Percentiles rank a stretch among this genome's conserved stretches.
Conservation (phyloP, 108 stramenopile genomes). For the Asterionellopsis glacialis region DNA sequence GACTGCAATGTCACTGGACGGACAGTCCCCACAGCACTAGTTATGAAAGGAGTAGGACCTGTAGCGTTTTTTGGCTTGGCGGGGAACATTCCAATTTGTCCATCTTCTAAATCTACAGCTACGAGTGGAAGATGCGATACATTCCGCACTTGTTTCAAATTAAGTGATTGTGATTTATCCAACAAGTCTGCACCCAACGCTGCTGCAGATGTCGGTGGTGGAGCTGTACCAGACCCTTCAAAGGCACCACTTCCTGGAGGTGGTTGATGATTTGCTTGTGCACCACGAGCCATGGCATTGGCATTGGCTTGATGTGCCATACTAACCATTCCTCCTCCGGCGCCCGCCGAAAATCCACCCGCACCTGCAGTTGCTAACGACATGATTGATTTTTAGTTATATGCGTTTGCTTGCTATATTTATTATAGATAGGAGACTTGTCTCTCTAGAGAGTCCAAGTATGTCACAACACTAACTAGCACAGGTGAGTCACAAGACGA, state of each 20-base stretch:
- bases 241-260: slow-evolving; percentile 21
- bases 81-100: slow-evolving; percentile 61
- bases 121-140: slow-evolving; percentile 57
- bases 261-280: slow-evolving; percentile 34
- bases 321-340: slow-evolving; percentile 51
- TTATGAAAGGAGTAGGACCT: background rate
- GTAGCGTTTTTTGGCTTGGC: slow-evolving; percentile 40
- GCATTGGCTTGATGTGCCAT: slow-evolving; percentile 65
- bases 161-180: slow-evolving; percentile 61
- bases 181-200: slow-evolving; percentile 68
- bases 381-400: slow-evolving; percentile 31
- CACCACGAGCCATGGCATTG: slow-evolving; percentile 24
- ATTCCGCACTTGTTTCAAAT: slow-evolving; percentile 42
- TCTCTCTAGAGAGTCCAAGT: no score
- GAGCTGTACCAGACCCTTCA: slow-evolving; percentile 14
- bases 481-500: no score
- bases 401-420: no score
- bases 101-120: slow-evolving; percentile 72
- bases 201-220: slow-evolving; percentile 37
- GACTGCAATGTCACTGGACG: slow-evolving; percentile 32
- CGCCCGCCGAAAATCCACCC: slow-evolving; percentile 27
- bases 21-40: slow-evolving; percentile 34
- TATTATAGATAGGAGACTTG: no score
- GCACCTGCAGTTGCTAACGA: slow-evolving; percentile 70
- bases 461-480: no score